These are phyloP conservation scores for Hippophae rhamnoides DNA, from an alignment of 306 rosid species.

Conservation along the genomic window DNA sequence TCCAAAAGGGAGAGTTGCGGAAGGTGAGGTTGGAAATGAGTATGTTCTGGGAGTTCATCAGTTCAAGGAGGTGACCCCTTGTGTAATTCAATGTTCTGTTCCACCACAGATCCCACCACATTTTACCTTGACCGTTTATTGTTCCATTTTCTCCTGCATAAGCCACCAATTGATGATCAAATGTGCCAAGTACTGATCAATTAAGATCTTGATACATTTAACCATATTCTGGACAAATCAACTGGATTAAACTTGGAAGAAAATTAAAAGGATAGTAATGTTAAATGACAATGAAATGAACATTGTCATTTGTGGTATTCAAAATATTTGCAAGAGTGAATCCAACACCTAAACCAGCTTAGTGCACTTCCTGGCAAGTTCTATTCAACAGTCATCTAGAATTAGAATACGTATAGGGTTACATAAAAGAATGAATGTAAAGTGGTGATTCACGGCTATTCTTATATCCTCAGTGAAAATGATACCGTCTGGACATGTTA, in stretches of 20 bases:
- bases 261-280: too few relatives aligned
- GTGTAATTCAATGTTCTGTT: conserved; percentile 78
- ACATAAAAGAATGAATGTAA: too few relatives aligned
- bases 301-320: too few relatives aligned
- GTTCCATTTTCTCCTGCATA: conserved; percentile 82
- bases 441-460: too few relatives aligned
- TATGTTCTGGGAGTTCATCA: conserved; percentile 63
- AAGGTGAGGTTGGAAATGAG: conserved; percentile 82
- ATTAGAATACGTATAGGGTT: too few relatives aligned
- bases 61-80: conserved; percentile 88
- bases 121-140: conserved; percentile 79
- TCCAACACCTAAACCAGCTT: conserved; percentile 1
- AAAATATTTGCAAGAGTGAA: not conserved
- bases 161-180: conserved; percentile 12
- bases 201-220: too few relatives aligned
- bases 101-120: conserved; percentile 99
- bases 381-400: too few relatives aligned
- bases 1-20: conserved; percentile 90
- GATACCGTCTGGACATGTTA: too few relatives aligned
- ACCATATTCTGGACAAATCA: too few relatives aligned
- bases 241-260: too few relatives aligned
- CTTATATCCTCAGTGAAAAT: too few relatives aligned
- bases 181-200: not conserved
- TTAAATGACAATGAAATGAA: too few relatives aligned
- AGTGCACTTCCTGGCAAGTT: not conserved